Conservation (phyloP, 371 early-diverging fungal species). For the Mucor velutinosus region DNA sequence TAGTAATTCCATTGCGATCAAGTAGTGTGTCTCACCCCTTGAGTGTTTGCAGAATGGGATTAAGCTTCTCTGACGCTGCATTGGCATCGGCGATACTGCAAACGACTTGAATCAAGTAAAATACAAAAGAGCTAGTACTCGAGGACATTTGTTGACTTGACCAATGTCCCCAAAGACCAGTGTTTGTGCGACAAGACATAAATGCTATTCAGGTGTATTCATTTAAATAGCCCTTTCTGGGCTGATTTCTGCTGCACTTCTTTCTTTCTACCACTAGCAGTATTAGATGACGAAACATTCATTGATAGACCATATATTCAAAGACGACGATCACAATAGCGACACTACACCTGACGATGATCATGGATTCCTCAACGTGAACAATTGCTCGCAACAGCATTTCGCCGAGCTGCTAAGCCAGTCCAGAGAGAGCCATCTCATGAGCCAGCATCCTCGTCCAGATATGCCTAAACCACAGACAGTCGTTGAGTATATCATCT, state of each 20-base stretch:
- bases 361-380: not conserved
- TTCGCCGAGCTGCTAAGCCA: not conserved
- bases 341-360: not conserved
- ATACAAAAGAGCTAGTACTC: not conserved
- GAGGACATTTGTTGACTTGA: not conserved
- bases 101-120: too few relatives aligned
- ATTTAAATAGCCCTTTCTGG: not conserved
- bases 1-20: not conserved
- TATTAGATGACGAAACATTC: constrained; percentile 3
- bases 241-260: not conserved
- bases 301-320: not conserved
- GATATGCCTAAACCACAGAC: not conserved
- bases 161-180: not conserved
- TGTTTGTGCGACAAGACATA: not conserved
- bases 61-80: not conserved
- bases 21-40: not conserved
- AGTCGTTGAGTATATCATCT: constrained; percentile 8
- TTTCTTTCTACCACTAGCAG: not conserved
- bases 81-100: too few relatives aligned
- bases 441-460: not conserved
- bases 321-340: not conserved
- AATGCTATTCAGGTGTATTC: not conserved
- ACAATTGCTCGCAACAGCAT: constrained; percentile 2
- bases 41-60: not conserved
- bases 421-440: not conserved